A percentile compares a stretch with the other conserved stretches of the same genome.
phyloP scores from a whole-genome alignment of 1,284 basidiomycete genomes.

The Trametes hirsuta region DNA sequence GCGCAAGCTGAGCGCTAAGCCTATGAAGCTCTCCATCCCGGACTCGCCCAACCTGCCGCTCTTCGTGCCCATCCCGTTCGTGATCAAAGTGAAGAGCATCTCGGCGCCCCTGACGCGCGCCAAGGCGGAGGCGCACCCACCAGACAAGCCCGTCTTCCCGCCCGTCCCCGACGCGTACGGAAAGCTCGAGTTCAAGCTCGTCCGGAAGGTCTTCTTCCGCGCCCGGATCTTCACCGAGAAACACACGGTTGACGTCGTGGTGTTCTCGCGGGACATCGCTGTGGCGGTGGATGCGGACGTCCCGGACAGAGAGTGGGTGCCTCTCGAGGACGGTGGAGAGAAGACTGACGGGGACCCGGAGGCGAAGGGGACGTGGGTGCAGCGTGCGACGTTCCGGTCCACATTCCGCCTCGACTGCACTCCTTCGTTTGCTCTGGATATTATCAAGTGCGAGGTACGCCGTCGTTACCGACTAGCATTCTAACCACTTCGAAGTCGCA shows the following conservation, averaged over 20 bases:
- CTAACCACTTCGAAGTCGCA: background rate
- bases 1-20: background rate
- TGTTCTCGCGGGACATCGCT: background rate
- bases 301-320: background rate
- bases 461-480: too few relatives aligned
- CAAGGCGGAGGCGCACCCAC: slow-evolving; percentile 4
- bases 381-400: slow-evolving; percentile 12
- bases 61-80: slow-evolving; percentile 12
- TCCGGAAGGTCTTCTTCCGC: background rate
- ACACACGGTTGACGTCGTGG: background rate
- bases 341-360: background rate
- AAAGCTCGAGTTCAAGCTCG: slow-evolving; percentile 5
- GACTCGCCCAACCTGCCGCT: slow-evolving; percentile 7
- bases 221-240: background rate
- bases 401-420: slow-evolving; percentile 12
- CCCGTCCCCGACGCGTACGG: background rate
- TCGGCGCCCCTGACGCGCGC: slow-evolving; percentile 6
- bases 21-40: slow-evolving; percentile 17
- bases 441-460: slow-evolving; percentile 12
- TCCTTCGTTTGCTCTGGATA: slow-evolving; percentile 10
- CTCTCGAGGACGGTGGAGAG: background rate
- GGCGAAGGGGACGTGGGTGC: background rate
- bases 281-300: background rate
- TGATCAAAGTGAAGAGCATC: slow-evolving; percentile 8
- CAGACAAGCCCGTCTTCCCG: slow-evolving; percentile 13